Base-by-base conservation (phyloP, 108 stramenopile genomes). In the Cyclotella kingstonii region DNA sequence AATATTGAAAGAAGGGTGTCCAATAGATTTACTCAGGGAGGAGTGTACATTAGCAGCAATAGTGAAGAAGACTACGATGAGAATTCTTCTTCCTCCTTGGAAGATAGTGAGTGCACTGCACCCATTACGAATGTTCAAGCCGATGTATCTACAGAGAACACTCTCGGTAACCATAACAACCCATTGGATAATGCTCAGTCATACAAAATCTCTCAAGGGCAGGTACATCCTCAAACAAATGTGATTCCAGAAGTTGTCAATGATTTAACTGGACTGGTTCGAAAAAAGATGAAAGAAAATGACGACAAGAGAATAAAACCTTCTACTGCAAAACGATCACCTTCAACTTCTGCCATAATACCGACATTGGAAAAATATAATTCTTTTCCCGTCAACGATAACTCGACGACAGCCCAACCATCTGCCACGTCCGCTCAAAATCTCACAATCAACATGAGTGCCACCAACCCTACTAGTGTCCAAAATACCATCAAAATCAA, bases 41-140 rank as follows among this genome's bases (percentile, higher is more conserved):
- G 84, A 36, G 60, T 63, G 35, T 84, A 87, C 56, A 80, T 81
- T 53, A 87, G 86, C 47, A 85, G 84, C 54, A 84, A 78, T 40
- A 77, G 74, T 22, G 52, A 51, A 19, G 81, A 65, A 39, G 55
- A 66, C 25, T 53, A 70, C 5, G 34, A 66, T 11, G 68, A 56
- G 10, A 50, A 62, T 12, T 45, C 43, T 0, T 51, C 68, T 6
- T 63, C 75, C 11, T 29, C n/a, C n/a, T 46, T 27, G 28, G 12
- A 55, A 41, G 27, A 39, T 50, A 65, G 30, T 29, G 36, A 62
- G 7, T 28, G 2, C 26, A n/a, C 3, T 47, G 40, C 39, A 48
- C 19, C 44, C 15, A 42, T 27, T 34, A 50, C 40, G 36, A 15
- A 31, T 44, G 18, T 30, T 41, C 10, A 55, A 36, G 40, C 54